These are phyloP conservation scores for Podila minutissima DNA, from an alignment of 192 early-diverging fungal genomes.

Conservation along the genomic window DNA sequence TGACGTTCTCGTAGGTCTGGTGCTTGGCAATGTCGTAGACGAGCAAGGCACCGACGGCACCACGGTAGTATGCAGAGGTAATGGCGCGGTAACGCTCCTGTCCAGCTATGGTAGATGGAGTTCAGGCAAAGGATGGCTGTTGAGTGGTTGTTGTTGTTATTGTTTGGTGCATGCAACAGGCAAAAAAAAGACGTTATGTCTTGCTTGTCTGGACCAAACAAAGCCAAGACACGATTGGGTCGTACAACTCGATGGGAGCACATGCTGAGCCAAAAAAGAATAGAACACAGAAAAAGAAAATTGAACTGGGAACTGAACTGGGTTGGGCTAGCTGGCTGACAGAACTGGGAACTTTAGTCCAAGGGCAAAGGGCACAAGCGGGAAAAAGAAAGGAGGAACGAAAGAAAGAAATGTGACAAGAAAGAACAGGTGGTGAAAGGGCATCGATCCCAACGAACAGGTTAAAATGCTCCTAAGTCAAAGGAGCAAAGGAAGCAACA, in stretches of 20 bases:
- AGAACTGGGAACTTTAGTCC: background rate
- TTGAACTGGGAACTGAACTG: constrained; percentile 27
- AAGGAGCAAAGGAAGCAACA: no score
- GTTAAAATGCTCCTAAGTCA: background rate
- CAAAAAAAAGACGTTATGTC: constrained; percentile 10
- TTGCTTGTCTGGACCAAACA: background rate
- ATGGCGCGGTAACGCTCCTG: constrained; percentile 89
- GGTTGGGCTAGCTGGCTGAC: background rate
- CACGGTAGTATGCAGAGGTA: constrained; percentile 92
- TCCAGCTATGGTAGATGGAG: constrained; percentile 52
- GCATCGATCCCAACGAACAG: constrained; percentile 28
- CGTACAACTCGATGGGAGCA: background rate
- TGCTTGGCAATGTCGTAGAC: constrained; percentile 99
- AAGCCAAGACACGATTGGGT: background rate
- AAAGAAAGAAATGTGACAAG: background rate
- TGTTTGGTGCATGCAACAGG: background rate
- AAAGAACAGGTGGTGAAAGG: background rate
- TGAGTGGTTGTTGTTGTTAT: background rate
- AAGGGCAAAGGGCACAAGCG: constrained; percentile 7
- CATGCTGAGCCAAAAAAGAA: constrained; percentile 4
- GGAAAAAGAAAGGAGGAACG: constrained; percentile 25
- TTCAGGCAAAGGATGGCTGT: background rate
- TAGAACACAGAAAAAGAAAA: constrained; percentile 3
- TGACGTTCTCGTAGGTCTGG: constrained; percentile 94
- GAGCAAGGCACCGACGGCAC: constrained; percentile 95